A percentile compares a stretch with the other conserved stretches of the same genome.
Evolutionary conservation across 1,139 yeast genomes (phyloP).

Genomic region (Hyphopichia fennica): DNA sequence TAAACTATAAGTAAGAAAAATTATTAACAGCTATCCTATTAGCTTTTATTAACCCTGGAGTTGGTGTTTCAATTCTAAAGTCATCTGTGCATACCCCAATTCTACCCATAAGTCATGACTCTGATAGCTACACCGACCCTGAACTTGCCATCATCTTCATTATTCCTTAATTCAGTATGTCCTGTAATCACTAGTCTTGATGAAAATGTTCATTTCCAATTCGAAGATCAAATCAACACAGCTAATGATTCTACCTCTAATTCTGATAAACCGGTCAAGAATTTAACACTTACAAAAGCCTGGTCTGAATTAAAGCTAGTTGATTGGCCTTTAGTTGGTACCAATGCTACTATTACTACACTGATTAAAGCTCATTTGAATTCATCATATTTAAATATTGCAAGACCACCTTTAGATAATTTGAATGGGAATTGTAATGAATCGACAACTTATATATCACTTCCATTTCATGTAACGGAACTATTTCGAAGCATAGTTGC

Average conservation of each 20-base stretch:
- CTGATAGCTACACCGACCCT: conserved; percentile 1
- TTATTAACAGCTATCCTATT: too few relatives aligned
- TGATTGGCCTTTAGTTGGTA: conserved; percentile 37
- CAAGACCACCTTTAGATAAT: conserved; percentile 35
- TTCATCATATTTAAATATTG: conserved; percentile 34
- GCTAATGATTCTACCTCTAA: conserved; percentile 4
- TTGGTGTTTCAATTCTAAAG: too few relatives aligned
- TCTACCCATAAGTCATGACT: too few relatives aligned
- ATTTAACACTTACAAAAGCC: background rate
- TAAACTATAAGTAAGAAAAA: too few relatives aligned
- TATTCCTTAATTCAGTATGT: conserved; percentile 38
- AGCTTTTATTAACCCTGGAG: too few relatives aligned
- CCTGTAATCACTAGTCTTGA: conserved; percentile 39
- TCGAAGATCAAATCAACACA: conserved; percentile 12
- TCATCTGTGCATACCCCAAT: too few relatives aligned
- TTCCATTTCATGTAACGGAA: conserved; percentile 41
- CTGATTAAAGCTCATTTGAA: conserved; percentile 19
- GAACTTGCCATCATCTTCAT: conserved; percentile 24
- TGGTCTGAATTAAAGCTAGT: conserved; percentile 5
- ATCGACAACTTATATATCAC: conserved; percentile 43
- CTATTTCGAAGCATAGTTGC: conserved; percentile 29
- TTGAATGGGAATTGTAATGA: conserved; percentile 25
- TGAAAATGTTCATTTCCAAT: conserved; percentile 33
- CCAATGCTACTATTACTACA: conserved; percentile 15
- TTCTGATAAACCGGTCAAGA: background rate